These are phyloP conservation scores for Naematelia encephala DNA, from an alignment of 768 basidiomycete species.

Conservation along the genomic window DNA sequence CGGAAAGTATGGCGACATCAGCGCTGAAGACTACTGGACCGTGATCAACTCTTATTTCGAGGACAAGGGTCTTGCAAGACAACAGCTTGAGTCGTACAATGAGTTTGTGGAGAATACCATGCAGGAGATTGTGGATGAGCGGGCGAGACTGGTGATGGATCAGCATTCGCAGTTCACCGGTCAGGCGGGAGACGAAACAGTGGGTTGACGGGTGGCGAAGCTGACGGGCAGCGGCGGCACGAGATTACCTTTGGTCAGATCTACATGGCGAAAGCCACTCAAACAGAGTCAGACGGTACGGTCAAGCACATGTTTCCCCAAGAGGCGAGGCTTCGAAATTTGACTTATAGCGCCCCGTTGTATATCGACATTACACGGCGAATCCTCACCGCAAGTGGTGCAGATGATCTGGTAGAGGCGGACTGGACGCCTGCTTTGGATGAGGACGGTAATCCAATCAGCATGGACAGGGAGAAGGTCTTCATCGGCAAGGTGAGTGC, in stretches of 20 bases:
- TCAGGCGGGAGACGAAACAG: conserved; percentile 58
- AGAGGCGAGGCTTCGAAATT: conserved; percentile 87
- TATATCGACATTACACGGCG: conserved; percentile 94
- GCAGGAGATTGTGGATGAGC: conserved; percentile 98
- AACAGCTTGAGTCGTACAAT: conserved; percentile 96
- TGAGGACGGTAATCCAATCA: conserved; percentile 36
- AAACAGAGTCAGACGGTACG: conserved; percentile 92
- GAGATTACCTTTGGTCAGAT: conserved; percentile 98
- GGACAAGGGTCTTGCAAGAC: conserved; percentile 93
- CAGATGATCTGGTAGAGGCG: conserved; percentile 71
- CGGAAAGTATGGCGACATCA: conserved; percentile 27
- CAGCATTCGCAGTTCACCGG: conserved; percentile 96
- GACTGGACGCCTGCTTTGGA: conserved; percentile 58
- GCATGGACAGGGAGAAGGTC: conserved; percentile 61
- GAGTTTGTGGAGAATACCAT: conserved; percentile 99
- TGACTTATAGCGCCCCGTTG: conserved; percentile 92
- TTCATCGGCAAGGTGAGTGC: conserved; percentile 61
- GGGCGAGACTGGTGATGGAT: conserved; percentile 89
- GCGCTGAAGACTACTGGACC: conserved; percentile 50
- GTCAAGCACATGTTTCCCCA: conserved; percentile 94
- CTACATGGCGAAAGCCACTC: conserved; percentile 89
- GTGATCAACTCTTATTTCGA: conserved; percentile 96
- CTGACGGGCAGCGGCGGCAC: conserved; percentile 66
- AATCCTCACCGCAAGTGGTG: conserved; percentile 65
- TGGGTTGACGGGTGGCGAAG: conserved; percentile 22